Evolutionary conservation across 495 filamentous ascomycete species (phyloP).

Genomic region (Glonium stellatum): DNA sequence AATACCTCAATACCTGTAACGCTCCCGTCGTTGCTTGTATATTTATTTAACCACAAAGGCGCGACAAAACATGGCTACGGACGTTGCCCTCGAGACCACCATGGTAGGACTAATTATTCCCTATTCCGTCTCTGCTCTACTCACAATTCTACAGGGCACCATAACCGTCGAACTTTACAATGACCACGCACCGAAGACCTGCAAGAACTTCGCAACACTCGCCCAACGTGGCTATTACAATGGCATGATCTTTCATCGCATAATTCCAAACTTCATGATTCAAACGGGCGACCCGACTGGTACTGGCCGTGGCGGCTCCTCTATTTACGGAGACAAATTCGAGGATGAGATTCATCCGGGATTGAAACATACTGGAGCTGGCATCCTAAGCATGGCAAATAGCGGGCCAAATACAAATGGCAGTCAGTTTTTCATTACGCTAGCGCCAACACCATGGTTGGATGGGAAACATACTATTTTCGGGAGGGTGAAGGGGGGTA

Average conservation of each 20-base stretch:
- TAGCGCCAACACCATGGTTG: constrained; percentile 93
- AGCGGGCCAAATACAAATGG: constrained; percentile 92
- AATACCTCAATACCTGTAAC: too few relatives aligned
- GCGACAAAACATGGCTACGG: constrained; percentile 55
- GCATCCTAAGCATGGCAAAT: constrained; percentile 93
- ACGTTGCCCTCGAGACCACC: constrained; percentile 70
- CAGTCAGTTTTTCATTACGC: constrained; percentile 78
- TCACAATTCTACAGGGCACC: constrained; percentile 49
- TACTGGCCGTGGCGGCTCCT: constrained; percentile 82
- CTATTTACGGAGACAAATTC: constrained; percentile 92
- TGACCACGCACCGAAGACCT: constrained; percentile 74
- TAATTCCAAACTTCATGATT: constrained; percentile 95
- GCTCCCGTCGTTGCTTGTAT: too few relatives aligned
- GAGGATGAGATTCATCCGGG: constrained; percentile 76
- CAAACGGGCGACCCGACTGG: constrained; percentile 95
- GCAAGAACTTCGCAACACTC: constrained; percentile 80
- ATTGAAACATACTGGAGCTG: constrained; percentile 90
- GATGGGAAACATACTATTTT: constrained; percentile 99
- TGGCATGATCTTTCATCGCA: constrained; percentile 77
- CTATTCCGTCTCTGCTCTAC: neutral
- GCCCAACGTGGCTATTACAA: constrained; percentile 81
- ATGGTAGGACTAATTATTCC: constrained; percentile 49
- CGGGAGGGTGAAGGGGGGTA: constrained; percentile 78
- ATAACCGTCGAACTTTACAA: constrained; percentile 88
- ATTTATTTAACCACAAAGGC: neutral